Percentiles rank a stretch among this genome's conserved stretches.
Evolutionary conservation across 805 yeast genomes (phyloP).

Genomic region (Saturnispora sanitii): DNA sequence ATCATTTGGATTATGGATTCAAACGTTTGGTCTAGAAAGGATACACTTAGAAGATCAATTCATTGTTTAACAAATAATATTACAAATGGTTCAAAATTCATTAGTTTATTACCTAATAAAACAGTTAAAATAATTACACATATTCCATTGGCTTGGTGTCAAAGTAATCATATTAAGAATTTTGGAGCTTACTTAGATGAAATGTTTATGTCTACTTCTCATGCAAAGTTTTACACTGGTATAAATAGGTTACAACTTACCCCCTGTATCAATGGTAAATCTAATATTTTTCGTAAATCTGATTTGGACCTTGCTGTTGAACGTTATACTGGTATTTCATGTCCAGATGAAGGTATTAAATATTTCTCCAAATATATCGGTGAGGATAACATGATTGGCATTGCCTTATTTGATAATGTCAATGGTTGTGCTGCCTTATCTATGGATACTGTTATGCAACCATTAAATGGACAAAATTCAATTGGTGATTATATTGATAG

Average conservation of each 20-base stretch:
- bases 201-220: constrained; percentile 75
- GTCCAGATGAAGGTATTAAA: constrained; percentile 40
- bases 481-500: constrained; percentile 52
- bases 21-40: constrained; percentile 68
- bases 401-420: constrained; percentile 68
- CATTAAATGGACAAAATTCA: constrained; percentile 36
- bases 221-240: constrained; percentile 74
- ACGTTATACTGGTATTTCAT: constrained; percentile 26
- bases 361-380: constrained; percentile 77
- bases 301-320: constrained; percentile 51
- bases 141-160: constrained; percentile 53
- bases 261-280: constrained; percentile 88
- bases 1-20: constrained; percentile 80
- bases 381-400: constrained; percentile 89
- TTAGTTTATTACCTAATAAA: constrained; percentile 19
- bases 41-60: constrained; percentile 58
- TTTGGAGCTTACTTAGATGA: constrained; percentile 71
- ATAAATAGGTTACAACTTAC: constrained; percentile 67
- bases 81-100: constrained; percentile 37
- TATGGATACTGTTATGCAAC: constrained; percentile 72
- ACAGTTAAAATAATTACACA: constrained; percentile 70
- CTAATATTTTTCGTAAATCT: constrained; percentile 63
- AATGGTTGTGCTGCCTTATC: constrained; percentile 66
- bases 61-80: constrained; percentile 36
- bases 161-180: constrained; percentile 17